Evolutionary conservation across 2,329 filamentous ascomycete genomes (phyloP), one percentile per base, ranked within the genome.

Genomic region (Sporothrix luriei): DNA sequence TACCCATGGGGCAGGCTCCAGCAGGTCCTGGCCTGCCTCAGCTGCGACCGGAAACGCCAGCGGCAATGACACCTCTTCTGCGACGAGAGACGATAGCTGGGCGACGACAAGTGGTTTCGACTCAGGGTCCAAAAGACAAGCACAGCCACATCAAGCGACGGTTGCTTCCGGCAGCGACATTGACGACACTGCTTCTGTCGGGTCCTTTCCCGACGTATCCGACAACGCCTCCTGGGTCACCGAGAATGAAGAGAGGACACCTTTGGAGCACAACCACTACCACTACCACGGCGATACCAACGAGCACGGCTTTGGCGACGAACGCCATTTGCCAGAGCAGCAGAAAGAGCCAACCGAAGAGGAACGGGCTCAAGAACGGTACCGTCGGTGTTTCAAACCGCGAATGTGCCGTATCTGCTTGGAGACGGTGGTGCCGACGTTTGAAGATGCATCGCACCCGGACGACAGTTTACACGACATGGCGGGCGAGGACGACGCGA

Each of bases 391-490:
- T 72, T 94, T 92, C 78, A 86, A 87, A 49, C 85, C 91, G 33
- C 86, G 93, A 73, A 91, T 88, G 72, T 98, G 94, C 79, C 90
- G 94, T 70, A 97, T 98, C 73, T 98, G 94, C 78, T 84, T 97
- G 52, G 94, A 97, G 59, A 82, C 82, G 1, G 84, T 85, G 71
- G 76, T 84, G 19, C 84, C 86, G 4, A 84, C 80, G 49, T 87
- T 81, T 46, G 79, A 81, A 10, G 73, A 78, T 3, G 33, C 5
- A 38, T 24, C 19, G 14, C 16, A 33, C 9, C 46, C 19, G 0
- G 64, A 55, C 19, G 57, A 62, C 21, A 38, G 6, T 5, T 26
- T 62, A 13, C 38, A 57, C 21, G 59, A 38, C 7, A n/a, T 19
- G 19, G 19, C 48, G 40, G 69, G 21, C 48, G 48, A 29, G 38